Base-by-base conservation (phyloP, 2,329 filamentous ascomycete species). In the Microsporum canis region DNA sequence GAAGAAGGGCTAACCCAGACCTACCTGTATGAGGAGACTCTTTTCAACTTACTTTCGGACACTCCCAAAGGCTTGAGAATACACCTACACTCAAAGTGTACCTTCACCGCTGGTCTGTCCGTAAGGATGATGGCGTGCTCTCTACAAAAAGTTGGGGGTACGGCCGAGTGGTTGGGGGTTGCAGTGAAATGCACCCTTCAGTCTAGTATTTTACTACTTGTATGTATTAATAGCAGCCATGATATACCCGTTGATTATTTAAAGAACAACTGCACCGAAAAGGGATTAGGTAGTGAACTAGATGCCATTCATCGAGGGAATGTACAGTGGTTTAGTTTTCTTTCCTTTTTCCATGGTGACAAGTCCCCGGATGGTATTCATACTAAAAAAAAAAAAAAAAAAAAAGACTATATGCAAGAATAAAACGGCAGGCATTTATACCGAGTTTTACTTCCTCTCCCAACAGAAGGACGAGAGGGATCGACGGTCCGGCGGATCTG, bases 1-100 rank as follows among this genome's bases (percentile, higher is more conserved):
- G 89, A 91, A 66, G 91, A 77, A 82, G 60, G 12, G 56, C 58
- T 12, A 60, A 57, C 27, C 36, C 47, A 39, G 64, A 65, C 31
- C 51, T 66, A 33, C 65, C 65, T 5, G 65, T 66, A 33, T 66
- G 47, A 61, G 14, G 12, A 4, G 14, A n/a, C 39, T n/a, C 4
- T 43, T n/a, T 6, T 43, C 4, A 23, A 23, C 17, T 23, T 23
- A 23, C 17, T 23, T 23, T 23, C 17, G 17, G 17, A 23, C 17
- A 23, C 17, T 23, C 17, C 17, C 17, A 1, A 1, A 23, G 17
- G 17, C 17, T 23, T 23, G 17, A 23, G 17, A 23, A 23, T 23
- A 23, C 17, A 23, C 17, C 17, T 23, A 23, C 17, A 23, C 17
- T 23, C 17, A 23, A 23, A 23, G 17, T 23, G 17, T 23, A 23